Base-by-base conservation (phyloP, 352 stramenopile species). In the Pythium guiyangense region DNA sequence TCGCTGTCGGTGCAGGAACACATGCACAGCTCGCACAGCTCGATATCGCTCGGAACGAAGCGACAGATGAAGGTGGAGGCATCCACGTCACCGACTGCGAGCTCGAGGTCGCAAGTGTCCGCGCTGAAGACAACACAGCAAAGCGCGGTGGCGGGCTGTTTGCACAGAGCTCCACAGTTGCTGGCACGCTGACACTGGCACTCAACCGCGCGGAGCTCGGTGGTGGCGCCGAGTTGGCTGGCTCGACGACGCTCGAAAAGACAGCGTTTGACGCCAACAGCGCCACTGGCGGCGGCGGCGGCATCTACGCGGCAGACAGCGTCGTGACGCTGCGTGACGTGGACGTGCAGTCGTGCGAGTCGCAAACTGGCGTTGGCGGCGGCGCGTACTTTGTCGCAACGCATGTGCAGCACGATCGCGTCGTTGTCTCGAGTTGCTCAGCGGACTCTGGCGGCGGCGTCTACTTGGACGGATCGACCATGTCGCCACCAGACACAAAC, bases 251-350 rank as follows among this genome's bases (percentile, higher is more conserved):
- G 1, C 31, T 82, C 8, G 25, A 71, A 14, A 64, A 54, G 17
- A 49, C 60, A 35, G 47, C 31, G 3, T 42, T 77, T 6, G 20
- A 37, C 2, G 55, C 47, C 15, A 77, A 79, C 39, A 52, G 34
- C 6, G 73, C 73, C 4, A 27, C 52, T 3, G 49, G 34, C 40
- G 73, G 73, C 20, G 73, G 73, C 35, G 73, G 73, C 0, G 73
- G 73, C 0, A 3, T 82, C 18, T 64, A 57, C 1, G 55, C 60
- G 12, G 37, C 64, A 1, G 56, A 47, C 40, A 69, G 73, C 6
- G 37, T 39, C 9, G 52, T 82, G 27, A 47, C 49, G 2, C 42
- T 82, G 15, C 64, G 52, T 9, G 49, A 61, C 26, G 59, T 74
- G 2, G 46, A 29, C 0, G 59, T 82, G 6, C 9, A 26, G 3